phyloP scores from a whole-genome alignment of 139 green algal genomes.

The Picochlorum sp. region DNA sequence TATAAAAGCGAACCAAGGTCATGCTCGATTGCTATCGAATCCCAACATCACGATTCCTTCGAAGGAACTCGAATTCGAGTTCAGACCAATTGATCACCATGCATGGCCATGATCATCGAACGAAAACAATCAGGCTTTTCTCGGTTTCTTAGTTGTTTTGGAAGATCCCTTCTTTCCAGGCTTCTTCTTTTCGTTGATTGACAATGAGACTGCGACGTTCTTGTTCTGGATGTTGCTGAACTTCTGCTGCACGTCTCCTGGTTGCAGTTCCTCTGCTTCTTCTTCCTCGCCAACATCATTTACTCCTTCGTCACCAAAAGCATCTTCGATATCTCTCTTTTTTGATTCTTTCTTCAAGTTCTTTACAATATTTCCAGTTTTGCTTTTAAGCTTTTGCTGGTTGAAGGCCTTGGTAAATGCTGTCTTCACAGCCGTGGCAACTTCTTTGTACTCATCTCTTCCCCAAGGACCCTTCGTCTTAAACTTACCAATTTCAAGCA shows the following conservation, averaged over 20 bases:
- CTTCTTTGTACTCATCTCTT: slow-evolving; percentile 60
- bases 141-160: no score
- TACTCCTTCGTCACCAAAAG: slow-evolving; percentile 8
- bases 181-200: background rate
- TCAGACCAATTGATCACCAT: no score
- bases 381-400: slow-evolving; percentile 31
- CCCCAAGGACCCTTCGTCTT: slow-evolving; percentile 65
- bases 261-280: slow-evolving; percentile 35
- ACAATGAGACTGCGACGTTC: slow-evolving; percentile 21
- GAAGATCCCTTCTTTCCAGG: background rate
- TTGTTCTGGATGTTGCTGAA: slow-evolving; percentile 20
- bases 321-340: background rate
- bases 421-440: slow-evolving; percentile 62
- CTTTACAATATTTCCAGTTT: slow-evolving; percentile 16
- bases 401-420: slow-evolving; percentile 76
- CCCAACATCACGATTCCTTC: no score
- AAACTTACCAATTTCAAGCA: slow-evolving; percentile 75
- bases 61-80: no score
- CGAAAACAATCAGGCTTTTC: no score
- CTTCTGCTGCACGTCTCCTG: slow-evolving; percentile 6
- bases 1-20: no score
- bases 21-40: no score
- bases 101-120: no score
- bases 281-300: slow-evolving; percentile 28
- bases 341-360: slow-evolving; percentile 4